Conservation (phyloP, 73 alveolate genomes). For the Blepharisma stoltei region DNA sequence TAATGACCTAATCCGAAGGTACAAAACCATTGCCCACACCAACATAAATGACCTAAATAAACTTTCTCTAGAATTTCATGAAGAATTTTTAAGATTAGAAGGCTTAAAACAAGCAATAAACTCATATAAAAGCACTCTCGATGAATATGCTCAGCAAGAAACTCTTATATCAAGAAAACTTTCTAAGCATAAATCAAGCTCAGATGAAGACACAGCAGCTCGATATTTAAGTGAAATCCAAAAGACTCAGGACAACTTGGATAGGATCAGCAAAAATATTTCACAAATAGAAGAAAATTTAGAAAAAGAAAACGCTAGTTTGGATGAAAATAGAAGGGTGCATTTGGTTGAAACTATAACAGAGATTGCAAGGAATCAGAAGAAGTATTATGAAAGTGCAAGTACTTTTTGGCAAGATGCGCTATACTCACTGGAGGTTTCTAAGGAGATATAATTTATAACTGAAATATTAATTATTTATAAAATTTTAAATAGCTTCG, state of each 20-base stretch:
- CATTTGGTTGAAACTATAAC: not conserved
- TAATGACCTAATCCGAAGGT: not conserved
- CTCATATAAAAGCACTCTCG: not conserved
- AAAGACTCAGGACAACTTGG: constrained; percentile 4
- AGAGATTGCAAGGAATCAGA: not conserved
- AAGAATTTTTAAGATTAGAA: constrained; percentile 9
- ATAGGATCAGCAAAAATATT: not conserved
- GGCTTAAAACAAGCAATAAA: constrained; percentile 18
- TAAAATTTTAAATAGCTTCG: no score
- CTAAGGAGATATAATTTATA: no score
- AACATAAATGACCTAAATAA: not conserved
- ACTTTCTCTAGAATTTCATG: constrained; percentile 14
- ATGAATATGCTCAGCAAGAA: not conserved
- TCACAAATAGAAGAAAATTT: not conserved
- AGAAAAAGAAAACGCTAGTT: not conserved
- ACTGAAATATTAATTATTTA: no score
- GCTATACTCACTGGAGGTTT: no score
- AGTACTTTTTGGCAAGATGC: not conserved
- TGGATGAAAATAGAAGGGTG: not conserved
- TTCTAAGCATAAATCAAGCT: constrained; percentile 7
- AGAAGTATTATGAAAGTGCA: not conserved
- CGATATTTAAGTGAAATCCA: constrained; percentile 10
- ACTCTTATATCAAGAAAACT: constrained; percentile 5
- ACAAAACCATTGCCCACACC: not conserved
- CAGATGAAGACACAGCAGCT: constrained; percentile 26